These are phyloP conservation scores for Rutstroemia sp. DNA, from an alignment of 2,329 filamentous ascomycete species.

Conservation along the genomic window DNA sequence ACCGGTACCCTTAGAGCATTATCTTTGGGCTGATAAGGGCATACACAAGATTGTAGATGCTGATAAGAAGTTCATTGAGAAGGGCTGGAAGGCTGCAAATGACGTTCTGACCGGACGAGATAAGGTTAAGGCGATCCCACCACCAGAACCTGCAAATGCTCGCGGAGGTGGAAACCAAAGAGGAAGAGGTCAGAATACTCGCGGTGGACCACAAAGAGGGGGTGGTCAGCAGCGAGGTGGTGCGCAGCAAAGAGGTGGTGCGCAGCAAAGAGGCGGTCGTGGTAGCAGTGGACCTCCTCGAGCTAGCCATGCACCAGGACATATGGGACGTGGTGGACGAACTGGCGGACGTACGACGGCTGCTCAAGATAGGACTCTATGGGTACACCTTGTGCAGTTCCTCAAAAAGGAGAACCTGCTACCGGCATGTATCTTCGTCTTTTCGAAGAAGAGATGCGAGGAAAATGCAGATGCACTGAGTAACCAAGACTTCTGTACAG, in stretches of 20 bases:
- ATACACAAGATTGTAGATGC: constrained; percentile 93
- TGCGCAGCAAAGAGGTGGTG: constrained; percentile 42
- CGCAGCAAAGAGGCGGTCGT: constrained; percentile 45
- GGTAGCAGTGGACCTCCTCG: constrained; percentile 41
- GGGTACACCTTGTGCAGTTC: constrained; percentile 92
- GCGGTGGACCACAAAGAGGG: constrained; percentile 42
- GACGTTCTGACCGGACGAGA: constrained; percentile 74
- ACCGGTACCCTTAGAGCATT: constrained; percentile 91
- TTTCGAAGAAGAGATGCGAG: constrained; percentile 96
- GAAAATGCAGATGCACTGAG: constrained; percentile 93
- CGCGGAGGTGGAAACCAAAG: constrained; percentile 44
- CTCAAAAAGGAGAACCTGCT: constrained; percentile 80
- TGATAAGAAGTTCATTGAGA: constrained; percentile 85
- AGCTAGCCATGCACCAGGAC: constrained; percentile 55
- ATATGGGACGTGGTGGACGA: constrained; percentile 83
- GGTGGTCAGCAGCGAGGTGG: constrained; percentile 40
- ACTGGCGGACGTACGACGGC: constrained; percentile 81
- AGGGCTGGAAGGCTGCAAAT: constrained; percentile 92
- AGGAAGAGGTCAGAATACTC: constrained; percentile 45
- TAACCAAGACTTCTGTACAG: constrained; percentile 91
- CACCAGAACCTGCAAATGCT: constrained; percentile 29
- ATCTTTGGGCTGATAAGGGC: constrained; percentile 87
- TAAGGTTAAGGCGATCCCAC: constrained; percentile 51
- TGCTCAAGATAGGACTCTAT: constrained; percentile 91
- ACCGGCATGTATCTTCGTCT: constrained; percentile 94